Base-by-base conservation (phyloP, 2,329 filamentous ascomycete species). In the Hymenoscyphus linearis region DNA sequence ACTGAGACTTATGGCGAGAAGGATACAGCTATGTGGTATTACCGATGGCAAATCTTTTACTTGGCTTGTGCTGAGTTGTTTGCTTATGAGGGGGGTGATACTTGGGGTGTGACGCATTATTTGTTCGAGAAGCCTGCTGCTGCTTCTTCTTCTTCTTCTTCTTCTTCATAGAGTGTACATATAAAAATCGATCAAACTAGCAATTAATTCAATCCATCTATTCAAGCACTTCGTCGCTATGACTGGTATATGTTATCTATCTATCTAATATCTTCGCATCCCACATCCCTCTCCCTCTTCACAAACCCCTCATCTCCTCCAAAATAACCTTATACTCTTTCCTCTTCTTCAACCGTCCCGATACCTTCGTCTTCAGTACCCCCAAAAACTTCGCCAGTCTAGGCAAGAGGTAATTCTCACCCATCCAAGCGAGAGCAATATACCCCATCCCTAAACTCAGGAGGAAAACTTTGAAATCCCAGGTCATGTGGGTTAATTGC, bases 261-360 rank as follows among this genome's bases (percentile, higher is more conserved):
- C n/a, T 36, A 9, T 36, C 35, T n/a, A 40, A 14, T n/a, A n/a
- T 40, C 16, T 37, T 37, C 5, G 35, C 37, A n/a, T 12, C 37
- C 37, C 37, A n/a, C 16, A 7, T 12, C 6, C 13, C 16, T 40
- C 37, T 7, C 37, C 37, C 5, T 6, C 14, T 18, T 16, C 70
- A 55, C 67, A 67, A 31, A 66, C 16, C 37, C 18, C 76, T 76
- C 82, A 88, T 89, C 60, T 84, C 79, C 71, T 95, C 89, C 56
- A 82, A 72, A 34, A 97, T 87, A 22, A 91, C 69, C 77, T 98
- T 98, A 73, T 97, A 97, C 76, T 87, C 80, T 76, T 96, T 96
- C 66, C 92, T 83, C 76, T 88, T 85, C 78, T 97, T 97, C 52
- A 79, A 76, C 71, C 79, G 80, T 56, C 82, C 74, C 67, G 83